Conservation (phyloP, 2,329 filamentous ascomycete species). For the Zelopaecilomyces penicillatus region DNA sequence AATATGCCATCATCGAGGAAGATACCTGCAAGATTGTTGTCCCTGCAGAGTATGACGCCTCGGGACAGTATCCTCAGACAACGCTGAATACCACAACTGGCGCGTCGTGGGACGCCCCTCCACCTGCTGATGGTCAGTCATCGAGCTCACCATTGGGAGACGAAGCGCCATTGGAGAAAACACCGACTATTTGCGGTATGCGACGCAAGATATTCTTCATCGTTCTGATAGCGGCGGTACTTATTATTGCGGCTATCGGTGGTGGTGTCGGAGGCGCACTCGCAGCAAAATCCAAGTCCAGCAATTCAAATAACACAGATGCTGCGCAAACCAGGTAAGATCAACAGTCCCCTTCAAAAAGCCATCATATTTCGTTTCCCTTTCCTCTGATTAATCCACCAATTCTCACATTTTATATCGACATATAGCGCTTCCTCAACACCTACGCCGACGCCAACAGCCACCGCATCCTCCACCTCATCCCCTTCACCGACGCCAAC, state of each 20-base stretch:
- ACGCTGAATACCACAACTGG: background rate
- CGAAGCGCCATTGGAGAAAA: background rate
- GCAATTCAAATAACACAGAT: background rate
- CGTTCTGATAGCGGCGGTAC: constrained; percentile 6
- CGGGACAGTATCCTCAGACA: background rate
- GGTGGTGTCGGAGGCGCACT: constrained; percentile 13
- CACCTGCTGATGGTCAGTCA: background rate
- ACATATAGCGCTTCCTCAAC: background rate
- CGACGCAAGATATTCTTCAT: constrained; percentile 11
- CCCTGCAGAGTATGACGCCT: background rate
- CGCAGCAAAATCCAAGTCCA: constrained; percentile 5
- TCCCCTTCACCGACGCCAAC: constrained; percentile 1
- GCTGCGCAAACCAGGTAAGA: constrained; percentile 3
- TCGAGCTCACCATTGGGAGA: background rate
- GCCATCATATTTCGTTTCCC: background rate
- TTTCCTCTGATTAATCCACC: background rate
- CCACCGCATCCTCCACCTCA: constrained; percentile 2
- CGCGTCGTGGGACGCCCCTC: background rate
- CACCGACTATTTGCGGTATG: constrained; percentile 7
- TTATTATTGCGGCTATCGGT: constrained; percentile 11
- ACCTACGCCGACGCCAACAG: background rate
- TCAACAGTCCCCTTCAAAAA: background rate
- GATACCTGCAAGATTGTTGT: constrained; percentile 7
- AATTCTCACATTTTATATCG: background rate
- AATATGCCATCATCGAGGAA: background rate